Evolutionary conservation across 2,329 filamentous ascomycete genomes (phyloP), one percentile per base, ranked within the genome.

Genomic region (Neurospora sp.): DNA sequence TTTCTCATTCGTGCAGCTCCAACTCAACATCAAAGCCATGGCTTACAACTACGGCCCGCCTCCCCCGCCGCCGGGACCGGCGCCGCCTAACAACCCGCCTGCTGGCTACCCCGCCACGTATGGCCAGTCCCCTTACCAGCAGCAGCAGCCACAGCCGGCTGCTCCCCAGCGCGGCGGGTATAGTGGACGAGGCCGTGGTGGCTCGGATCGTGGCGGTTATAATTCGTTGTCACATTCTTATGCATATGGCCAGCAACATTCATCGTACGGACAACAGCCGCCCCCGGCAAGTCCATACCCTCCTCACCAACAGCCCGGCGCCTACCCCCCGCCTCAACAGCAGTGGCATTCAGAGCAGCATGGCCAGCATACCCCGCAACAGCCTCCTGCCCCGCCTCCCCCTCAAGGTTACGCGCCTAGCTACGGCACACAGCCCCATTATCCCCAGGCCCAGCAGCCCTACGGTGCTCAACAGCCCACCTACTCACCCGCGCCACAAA

Each of bases 401-500:
- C 80, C 83, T 40, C 85, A 86, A 74, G 78, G 80, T 62, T 88
- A 88, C 74, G 86, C 88, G 73, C 85, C 85, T 40, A 87, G 86
- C 77, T 89, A 87, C 76, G 83, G 86, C 46, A 84, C 84, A 52
- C 87, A 88, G 74, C 78, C 81, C 9, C 89, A 88, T 70, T 76
- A 81, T 39, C 78, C 78, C 19, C 78, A 78, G 62, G 78, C 78
- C 70, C 79, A 79, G 42, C 78, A 78, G 66, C 71, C 73, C 4
- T 77, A 76, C 66, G 70, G 58, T 15, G 73, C 69, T 19, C 76
- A 76, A 38, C 75, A 76, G 38, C 73, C 69, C 2, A 67, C 69
- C 1, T 77, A 77, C 40, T 72, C 72, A 28, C 70, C 71, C 8
- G 69, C 73, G 17, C 70, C 73, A 23, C 75, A 75, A 67, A 77